Evolutionary conservation across 805 yeast species (phyloP), one percentile per base, ranked within the genome.

Genomic region (Hanseniaspora osmophila): DNA sequence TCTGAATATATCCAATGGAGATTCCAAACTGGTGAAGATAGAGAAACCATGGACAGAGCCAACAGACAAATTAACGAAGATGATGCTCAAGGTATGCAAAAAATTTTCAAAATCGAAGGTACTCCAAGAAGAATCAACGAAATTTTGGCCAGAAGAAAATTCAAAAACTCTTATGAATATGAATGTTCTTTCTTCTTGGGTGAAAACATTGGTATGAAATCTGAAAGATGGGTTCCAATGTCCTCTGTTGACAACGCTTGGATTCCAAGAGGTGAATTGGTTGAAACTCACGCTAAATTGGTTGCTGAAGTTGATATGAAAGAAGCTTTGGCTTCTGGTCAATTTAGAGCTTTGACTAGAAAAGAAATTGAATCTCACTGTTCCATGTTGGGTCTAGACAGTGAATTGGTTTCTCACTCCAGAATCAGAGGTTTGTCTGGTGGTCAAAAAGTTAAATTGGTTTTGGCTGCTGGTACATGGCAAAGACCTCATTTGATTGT

Each of bases 11-110:
- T 92, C 63, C 98, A 92, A 78, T 92, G 98, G 98, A 92, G 98
- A 83, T 92, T 90, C 96, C 98, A 92, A 78, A 92, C 98, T 68
- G 98, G 98, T 88, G 98, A 92, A 78, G 98, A 92, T 74, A 87
- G 98, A 78, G 98, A 92, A 79, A 92, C 98, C 74, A 92, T 92
- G 98, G 98, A 92, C 79, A 85, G 97, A 78, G 98, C 97, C 69
- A 86, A 94, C 71, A 86, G 98, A 79, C 90, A 82, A 70, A 87
- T 92, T 70, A 87, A 84, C 67, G 98, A 92, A 77, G 73, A 77
- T 61, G 98, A 92, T 74, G 96, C 88, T 78, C 78, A 81, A 71
- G 85, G 94, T 67, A 92, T 92, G 98, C 87, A 92, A 88, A 92
- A 90, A 80, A 83, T 92, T 74, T 92, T 87, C 88, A 87, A 85